These are phyloP conservation scores for Aspergillus arachidicola DNA, from an alignment of 2,329 filamentous ascomycete genomes.

Conservation along the genomic window DNA sequence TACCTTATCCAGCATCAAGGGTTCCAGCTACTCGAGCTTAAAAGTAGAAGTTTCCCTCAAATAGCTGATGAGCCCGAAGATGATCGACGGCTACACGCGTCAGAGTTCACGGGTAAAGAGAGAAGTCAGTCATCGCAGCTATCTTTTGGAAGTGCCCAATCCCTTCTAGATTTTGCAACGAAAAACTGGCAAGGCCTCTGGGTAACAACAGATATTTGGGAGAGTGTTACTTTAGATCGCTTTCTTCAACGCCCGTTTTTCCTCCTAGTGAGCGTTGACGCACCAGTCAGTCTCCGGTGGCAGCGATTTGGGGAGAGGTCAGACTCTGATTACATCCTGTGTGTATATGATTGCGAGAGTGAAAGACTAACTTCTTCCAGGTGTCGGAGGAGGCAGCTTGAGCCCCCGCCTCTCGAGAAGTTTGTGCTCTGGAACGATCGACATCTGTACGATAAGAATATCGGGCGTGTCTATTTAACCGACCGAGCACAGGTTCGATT, in stretches of 20 bases:
- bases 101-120: constrained; percentile 22
- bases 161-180: constrained; percentile 82
- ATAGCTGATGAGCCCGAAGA: constrained; percentile 29
- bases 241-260: constrained; percentile 86
- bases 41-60: constrained; percentile 27
- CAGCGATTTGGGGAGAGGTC: constrained; percentile 68
- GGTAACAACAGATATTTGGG: constrained; percentile 82
- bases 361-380: constrained; percentile 30
- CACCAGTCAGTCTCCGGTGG: constrained; percentile 83
- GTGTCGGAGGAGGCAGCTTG: constrained; percentile 51
- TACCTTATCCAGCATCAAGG: constrained; percentile 83
- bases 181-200: constrained; percentile 79
- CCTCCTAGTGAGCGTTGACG: constrained; percentile 87
- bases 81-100: constrained; percentile 31
- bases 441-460: constrained; percentile 69
- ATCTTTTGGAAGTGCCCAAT: constrained; percentile 64
- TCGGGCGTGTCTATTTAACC: constrained; percentile 74
- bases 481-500: constrained; percentile 81
- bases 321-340: constrained; percentile 30
- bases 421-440: constrained; percentile 68
- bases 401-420: constrained; percentile 58
- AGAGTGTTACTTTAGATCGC: constrained; percentile 71
- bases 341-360: neutral
- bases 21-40: constrained; percentile 73
- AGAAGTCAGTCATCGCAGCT: constrained; percentile 24